These are phyloP conservation scores for Mycosphaerella sp. DNA, from an alignment of 2,329 filamentous ascomycete species.

Conservation along the genomic window DNA sequence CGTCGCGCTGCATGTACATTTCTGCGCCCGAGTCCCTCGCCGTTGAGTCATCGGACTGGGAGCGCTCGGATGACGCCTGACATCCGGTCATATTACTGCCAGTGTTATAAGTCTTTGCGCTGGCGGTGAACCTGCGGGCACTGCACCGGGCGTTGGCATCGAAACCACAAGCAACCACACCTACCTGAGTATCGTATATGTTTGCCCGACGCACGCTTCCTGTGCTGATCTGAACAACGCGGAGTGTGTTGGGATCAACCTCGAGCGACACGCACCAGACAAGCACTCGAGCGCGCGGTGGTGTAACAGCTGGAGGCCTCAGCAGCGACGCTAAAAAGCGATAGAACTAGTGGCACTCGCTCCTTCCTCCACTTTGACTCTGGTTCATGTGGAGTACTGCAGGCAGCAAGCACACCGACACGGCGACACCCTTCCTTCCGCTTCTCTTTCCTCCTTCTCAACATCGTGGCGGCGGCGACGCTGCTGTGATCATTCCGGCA, in stretches of 20 bases:
- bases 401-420: neutral
- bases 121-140: neutral
- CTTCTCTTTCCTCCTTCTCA: neutral
- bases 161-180: neutral
- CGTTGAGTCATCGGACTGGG: neutral
- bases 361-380: neutral
- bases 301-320: neutral
- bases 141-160: neutral
- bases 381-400: neutral
- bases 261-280: neutral
- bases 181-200: neutral
- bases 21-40: too few relatives aligned
- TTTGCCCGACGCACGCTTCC: neutral
- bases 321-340: neutral
- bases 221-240: neutral
- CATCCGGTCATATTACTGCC: neutral
- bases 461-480: neutral
- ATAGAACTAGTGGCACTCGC: neutral
- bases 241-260: neutral
- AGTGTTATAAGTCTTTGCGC: neutral
- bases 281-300: neutral
- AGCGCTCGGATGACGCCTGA: neutral
- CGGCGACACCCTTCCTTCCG: neutral
- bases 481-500: neutral
- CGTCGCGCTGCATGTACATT: neutral